Conservation (phyloP, 2,329 filamentous ascomycete species). For the Diaporthe sp. region DNA sequence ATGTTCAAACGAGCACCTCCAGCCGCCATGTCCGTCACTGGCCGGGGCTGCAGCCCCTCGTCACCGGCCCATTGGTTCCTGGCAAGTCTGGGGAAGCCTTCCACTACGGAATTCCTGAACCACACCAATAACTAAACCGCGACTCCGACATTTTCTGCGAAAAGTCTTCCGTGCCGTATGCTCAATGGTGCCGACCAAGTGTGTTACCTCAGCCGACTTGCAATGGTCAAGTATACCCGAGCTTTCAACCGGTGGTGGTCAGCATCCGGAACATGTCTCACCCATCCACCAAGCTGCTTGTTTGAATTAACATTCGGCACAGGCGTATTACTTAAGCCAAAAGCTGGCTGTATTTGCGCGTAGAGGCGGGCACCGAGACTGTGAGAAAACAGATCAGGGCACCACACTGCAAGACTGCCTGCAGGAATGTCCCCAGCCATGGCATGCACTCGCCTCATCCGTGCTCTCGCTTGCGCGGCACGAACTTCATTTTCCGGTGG, state of each 20-base stretch:
- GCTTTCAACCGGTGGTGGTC: conserved; percentile 23
- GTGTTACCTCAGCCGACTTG: not conserved
- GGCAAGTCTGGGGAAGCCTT: not conserved
- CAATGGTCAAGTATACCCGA: conserved; percentile 25
- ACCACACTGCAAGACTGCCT: not conserved
- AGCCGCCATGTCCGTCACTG: conserved; percentile 6
- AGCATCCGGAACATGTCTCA: conserved; percentile 25
- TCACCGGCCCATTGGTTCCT: conserved; percentile 22
- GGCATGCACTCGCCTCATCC: conserved; percentile 8
- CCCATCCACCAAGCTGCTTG: not conserved
- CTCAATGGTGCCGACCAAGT: not conserved
- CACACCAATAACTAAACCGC: not conserved
- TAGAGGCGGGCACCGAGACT: not conserved
- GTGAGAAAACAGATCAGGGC: not conserved
- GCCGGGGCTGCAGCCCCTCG: conserved; percentile 12
- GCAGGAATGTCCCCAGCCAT: not conserved
- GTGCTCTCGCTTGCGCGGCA: not conserved
- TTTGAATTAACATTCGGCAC: not conserved
- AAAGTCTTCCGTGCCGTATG: not conserved
- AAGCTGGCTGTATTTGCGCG: not conserved
- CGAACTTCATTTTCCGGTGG: not conserved
- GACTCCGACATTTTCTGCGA: not conserved
- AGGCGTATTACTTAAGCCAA: conserved; percentile 3
- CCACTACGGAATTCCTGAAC: not conserved
- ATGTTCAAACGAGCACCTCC: not conserved